phyloP scores from a whole-genome alignment of 345 rosid genomes.

The Arabidopsis suecica region DNA sequence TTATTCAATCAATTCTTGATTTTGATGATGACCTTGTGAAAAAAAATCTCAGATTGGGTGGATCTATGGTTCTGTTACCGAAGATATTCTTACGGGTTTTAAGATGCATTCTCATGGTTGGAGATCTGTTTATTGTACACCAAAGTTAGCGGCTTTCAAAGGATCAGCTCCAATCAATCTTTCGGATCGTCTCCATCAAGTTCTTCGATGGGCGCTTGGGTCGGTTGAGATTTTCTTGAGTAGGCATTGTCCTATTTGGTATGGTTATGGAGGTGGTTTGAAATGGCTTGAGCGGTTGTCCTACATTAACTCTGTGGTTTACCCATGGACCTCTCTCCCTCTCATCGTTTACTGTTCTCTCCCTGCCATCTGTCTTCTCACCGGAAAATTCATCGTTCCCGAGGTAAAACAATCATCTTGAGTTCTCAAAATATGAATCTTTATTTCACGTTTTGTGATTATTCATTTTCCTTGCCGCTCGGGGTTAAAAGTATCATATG shows the following conservation, averaged over 20 bases:
- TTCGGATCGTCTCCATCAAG: conserved; percentile 96
- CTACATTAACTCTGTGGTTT: conserved; percentile 91
- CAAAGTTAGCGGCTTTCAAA: conserved; percentile 84
- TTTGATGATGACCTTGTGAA: conserved; percentile 12
- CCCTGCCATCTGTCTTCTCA: conserved; percentile 96
- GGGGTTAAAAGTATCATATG: not conserved
- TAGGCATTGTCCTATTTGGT: conserved; percentile 98
- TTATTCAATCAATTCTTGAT: conserved; percentile 19
- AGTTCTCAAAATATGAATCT: not conserved
- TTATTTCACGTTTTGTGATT: not conserved
- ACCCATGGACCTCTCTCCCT: conserved; percentile 96
- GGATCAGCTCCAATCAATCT: conserved; percentile 98
- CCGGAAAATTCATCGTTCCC: conserved; percentile 94
- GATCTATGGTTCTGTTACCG: conserved; percentile 97
- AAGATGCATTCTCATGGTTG: conserved; percentile 99
- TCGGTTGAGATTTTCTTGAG: conserved; percentile 98
- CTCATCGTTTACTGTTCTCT: conserved; percentile 92
- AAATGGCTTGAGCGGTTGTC: conserved; percentile 95
- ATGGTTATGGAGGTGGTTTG: conserved; percentile 98
- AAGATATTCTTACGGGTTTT: conserved; percentile 95
- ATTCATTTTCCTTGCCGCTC: not conserved
- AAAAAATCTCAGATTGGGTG: conserved; percentile 74
- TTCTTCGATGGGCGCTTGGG: conserved; percentile 98
- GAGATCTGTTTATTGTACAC: conserved; percentile 97
- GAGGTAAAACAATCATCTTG: conserved; percentile 63